Percentiles rank a stretch among this genome's conserved stretches.
Evolutionary conservation across 495 filamentous ascomycete species (phyloP).

Genomic region (Neurospora sp.): DNA sequence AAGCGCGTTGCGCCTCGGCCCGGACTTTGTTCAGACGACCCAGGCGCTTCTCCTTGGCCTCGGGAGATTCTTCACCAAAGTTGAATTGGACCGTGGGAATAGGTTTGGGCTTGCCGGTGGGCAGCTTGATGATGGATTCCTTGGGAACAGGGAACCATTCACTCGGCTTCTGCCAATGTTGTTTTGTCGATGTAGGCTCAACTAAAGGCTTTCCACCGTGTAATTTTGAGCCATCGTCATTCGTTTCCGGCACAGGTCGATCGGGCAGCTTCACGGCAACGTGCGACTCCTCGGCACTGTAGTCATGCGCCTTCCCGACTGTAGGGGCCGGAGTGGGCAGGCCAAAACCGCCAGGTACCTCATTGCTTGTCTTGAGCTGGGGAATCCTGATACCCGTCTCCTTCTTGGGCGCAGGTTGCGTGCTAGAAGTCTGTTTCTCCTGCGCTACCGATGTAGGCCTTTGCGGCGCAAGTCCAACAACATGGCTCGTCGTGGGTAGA

Average conservation of each 20-base stretch:
- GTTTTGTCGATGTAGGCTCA: conserved; percentile 15
- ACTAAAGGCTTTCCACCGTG: not conserved
- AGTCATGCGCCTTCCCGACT: not conserved
- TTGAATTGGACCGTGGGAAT: conserved; percentile 69
- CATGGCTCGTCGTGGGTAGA: conserved; percentile 2
- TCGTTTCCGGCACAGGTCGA: not conserved
- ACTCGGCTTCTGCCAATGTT: conserved; percentile 60
- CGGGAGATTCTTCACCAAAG: conserved; percentile 53
- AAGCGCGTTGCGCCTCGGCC: conserved; percentile 65
- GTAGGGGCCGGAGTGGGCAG: conserved; percentile 13
- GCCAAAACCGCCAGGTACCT: conserved; percentile 14
- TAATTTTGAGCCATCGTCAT: not conserved
- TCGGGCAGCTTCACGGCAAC: conserved; percentile 4
- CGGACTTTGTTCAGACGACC: conserved; percentile 60
- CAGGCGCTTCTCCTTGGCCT: conserved; percentile 51
- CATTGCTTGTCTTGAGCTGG: conserved; percentile 25
- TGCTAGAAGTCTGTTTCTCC: not conserved
- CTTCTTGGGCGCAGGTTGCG: conserved; percentile 10
- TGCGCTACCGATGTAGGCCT: not conserved
- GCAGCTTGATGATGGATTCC: conserved; percentile 62
- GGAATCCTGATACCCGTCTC: conserved; percentile 23
- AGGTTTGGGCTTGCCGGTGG: conserved; percentile 53
- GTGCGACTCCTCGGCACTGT: not conserved
- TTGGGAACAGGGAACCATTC: conserved; percentile 67
- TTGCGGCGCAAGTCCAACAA: not conserved